A percentile compares a stretch with the other conserved stretches of the same genome.
Conservation (phyloP, 2,329 filamentous ascomycete species). For the Mycogone perniciosa region DNA sequence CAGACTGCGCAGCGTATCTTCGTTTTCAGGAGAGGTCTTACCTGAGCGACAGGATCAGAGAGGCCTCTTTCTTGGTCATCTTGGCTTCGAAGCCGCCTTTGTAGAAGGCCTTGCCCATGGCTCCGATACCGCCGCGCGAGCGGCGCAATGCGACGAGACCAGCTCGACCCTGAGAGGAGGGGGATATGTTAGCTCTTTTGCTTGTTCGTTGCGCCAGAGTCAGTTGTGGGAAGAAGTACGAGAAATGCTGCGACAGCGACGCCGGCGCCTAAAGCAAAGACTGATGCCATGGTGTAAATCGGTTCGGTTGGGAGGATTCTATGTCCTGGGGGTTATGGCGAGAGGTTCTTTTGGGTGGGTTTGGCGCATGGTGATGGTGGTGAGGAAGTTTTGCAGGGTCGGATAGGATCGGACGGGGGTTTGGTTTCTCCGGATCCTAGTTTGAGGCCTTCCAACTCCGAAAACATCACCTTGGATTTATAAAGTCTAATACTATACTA, state of each 20-base stretch:
- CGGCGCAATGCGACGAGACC: slow-evolving; percentile 83
- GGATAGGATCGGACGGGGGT: slow-evolving; percentile 2
- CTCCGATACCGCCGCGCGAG: slow-evolving; percentile 69
- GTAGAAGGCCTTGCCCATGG: slow-evolving; percentile 87
- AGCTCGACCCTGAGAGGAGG: slow-evolving; percentile 66
- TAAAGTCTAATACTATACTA: no score
- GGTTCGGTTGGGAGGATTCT: not conserved
- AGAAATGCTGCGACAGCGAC: slow-evolving; percentile 47
- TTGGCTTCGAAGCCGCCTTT: slow-evolving; percentile 96
- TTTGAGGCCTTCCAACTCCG: not conserved
- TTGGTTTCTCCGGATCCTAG: slow-evolving; percentile 16
- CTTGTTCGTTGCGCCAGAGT: not conserved
- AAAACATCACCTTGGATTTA: no score
- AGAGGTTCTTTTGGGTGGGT: not conserved
- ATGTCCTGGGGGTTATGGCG: not conserved
- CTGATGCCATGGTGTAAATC: slow-evolving; percentile 32
- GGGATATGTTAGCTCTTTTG: not conserved
- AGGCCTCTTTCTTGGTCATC: slow-evolving; percentile 89
- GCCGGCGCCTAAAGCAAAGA: slow-evolving; percentile 42
- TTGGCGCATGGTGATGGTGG: slow-evolving; percentile 1
- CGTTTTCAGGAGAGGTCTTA: slow-evolving; percentile 35
- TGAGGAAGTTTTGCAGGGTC: slow-evolving; percentile 19
- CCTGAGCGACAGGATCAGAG: slow-evolving; percentile 86
- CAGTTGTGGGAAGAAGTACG: slow-evolving; percentile 27
- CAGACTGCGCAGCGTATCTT: not conserved